These are phyloP conservation scores for Calonectria multiphialidica DNA, from an alignment of 2,329 filamentous ascomycete species.

Conservation along the genomic window DNA sequence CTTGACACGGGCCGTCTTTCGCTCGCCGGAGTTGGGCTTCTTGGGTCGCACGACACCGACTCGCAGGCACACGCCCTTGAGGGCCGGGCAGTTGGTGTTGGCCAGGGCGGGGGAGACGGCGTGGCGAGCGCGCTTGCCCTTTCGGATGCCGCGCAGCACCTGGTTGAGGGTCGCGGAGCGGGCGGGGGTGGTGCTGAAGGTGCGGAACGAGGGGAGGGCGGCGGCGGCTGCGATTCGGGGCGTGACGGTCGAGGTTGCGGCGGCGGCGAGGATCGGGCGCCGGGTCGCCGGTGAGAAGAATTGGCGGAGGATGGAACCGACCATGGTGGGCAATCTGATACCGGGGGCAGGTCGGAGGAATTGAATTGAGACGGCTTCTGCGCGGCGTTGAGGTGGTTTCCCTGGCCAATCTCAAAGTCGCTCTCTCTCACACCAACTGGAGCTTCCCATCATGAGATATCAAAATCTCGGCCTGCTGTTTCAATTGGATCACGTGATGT, in stretches of 20 bases:
- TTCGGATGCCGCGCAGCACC: conserved; percentile 81
- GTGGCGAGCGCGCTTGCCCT: conserved; percentile 84
- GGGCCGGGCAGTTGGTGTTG: conserved; percentile 76
- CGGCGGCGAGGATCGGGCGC: conserved; percentile 40
- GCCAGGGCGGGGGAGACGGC: conserved; percentile 87
- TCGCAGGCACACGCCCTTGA: conserved; percentile 97
- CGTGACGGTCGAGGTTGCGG: conserved; percentile 41
- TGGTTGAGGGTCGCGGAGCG: conserved; percentile 78
- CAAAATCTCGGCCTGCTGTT: conserved; percentile 42
- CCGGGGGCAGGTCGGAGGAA: background rate
- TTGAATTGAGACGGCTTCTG: conserved; percentile 38
- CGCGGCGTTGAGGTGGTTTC: conserved; percentile 24
- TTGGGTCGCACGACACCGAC: conserved; percentile 95
- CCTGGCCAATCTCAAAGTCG: conserved; percentile 21
- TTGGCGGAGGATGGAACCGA: conserved; percentile 49
- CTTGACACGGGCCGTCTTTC: conserved; percentile 93
- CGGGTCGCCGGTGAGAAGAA: conserved; percentile 49
- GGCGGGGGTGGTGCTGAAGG: conserved; percentile 70
- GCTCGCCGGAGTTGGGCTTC: conserved; percentile 98
- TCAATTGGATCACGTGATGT: conserved; percentile 29
- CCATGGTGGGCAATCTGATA: conserved; percentile 49
- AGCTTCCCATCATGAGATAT: conserved; percentile 29
- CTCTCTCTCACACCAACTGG: conserved; percentile 25
- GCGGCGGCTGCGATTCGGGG: conserved; percentile 45
- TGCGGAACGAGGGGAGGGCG: conserved; percentile 45